A percentile compares a stretch with the other conserved stretches of the same genome.
Evolutionary conservation across 176 grass and related monocot species (phyloP).

Genomic region (Eremochloa ophiuroides): DNA sequence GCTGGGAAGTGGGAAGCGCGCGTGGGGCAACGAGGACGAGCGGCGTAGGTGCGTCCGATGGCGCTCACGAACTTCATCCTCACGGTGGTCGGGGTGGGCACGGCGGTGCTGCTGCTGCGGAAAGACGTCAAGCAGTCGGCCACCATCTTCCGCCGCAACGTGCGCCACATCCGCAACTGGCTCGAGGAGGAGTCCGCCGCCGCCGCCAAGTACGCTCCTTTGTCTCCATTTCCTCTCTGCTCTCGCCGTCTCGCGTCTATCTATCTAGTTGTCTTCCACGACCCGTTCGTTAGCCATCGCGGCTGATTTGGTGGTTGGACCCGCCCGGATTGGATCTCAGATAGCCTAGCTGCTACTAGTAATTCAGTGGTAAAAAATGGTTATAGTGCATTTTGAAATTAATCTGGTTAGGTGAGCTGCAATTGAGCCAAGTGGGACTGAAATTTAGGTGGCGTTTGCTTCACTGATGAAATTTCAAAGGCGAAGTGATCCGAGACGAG

Average conservation of each 20-base stretch:
- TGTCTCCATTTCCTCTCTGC: not conserved
- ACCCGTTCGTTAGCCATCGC: not conserved
- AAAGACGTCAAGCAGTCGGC: slow-evolving; percentile 89
- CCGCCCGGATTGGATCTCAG: not conserved
- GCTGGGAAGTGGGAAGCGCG: too few species aligned
- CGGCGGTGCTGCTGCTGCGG: slow-evolving; percentile 80
- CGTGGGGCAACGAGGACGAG: not conserved
- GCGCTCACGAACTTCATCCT: slow-evolving; percentile 88
- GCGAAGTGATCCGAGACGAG: not conserved
- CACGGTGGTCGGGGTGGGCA: slow-evolving; percentile 80
- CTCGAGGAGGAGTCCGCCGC: slow-evolving; percentile 85
- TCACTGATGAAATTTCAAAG: not conserved
- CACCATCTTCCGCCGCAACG: slow-evolving; percentile 74
- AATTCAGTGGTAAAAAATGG: not conserved
- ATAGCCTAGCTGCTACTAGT: not conserved
- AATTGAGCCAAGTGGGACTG: not conserved
- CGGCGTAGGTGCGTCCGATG: slow-evolving; percentile 20
- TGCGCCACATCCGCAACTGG: slow-evolving; percentile 80
- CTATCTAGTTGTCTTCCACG: not conserved
- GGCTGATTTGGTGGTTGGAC: not conserved
- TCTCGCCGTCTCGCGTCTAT: not conserved
- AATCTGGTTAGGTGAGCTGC: not conserved
- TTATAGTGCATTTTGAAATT: not conserved
- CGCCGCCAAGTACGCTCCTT: slow-evolving; percentile 50
- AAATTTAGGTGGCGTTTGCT: not conserved